Percentiles rank a stretch among this genome's conserved stretches.
Evolutionary conservation across 2,329 filamentous ascomycete genomes (phyloP).

Genomic region (Hypoxylon sp.): DNA sequence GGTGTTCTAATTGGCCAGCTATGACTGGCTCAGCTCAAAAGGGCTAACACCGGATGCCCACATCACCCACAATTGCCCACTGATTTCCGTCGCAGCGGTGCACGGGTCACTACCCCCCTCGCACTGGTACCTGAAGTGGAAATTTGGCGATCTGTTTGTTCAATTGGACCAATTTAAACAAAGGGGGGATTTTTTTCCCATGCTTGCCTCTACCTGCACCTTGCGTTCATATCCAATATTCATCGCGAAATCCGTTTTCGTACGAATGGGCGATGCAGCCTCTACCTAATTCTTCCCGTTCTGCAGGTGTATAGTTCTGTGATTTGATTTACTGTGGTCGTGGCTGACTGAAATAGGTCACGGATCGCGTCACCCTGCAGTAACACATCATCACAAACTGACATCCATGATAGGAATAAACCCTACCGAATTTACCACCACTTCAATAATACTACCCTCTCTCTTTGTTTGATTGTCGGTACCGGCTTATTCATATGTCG

Average conservation of each 20-base stretch:
- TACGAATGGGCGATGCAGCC: constrained; percentile 11
- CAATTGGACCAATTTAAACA: constrained; percentile 26
- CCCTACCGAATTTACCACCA: constrained; percentile 29
- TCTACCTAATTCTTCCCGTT: constrained; percentile 19
- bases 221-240: constrained; percentile 38
- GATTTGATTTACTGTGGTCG: constrained; percentile 5
- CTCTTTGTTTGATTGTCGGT: constrained; percentile 25
- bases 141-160: constrained; percentile 24
- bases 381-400: constrained; percentile 18
- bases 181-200: constrained; percentile 41
- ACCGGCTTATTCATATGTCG: constrained; percentile 27
- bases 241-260: constrained; percentile 7
- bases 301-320: constrained; percentile 10
- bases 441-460: constrained; percentile 20
- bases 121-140: constrained; percentile 19
- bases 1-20: constrained; percentile 37
- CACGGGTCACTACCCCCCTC: constrained; percentile 17
- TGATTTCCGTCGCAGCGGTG: constrained; percentile 39
- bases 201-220: constrained; percentile 13
- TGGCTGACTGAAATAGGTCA: constrained; percentile 14
- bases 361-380: constrained; percentile 5
- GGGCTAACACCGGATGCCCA: constrained; percentile 26
- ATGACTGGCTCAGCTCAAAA: constrained; percentile 41
- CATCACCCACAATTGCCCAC: constrained; percentile 3
- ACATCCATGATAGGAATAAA: constrained; percentile 28